Evolutionary conservation across 371 early-diverging fungal species (phyloP), one percentile per base, ranked within the genome.

Genomic region (Paramicrosporidium saccamoebae): DNA sequence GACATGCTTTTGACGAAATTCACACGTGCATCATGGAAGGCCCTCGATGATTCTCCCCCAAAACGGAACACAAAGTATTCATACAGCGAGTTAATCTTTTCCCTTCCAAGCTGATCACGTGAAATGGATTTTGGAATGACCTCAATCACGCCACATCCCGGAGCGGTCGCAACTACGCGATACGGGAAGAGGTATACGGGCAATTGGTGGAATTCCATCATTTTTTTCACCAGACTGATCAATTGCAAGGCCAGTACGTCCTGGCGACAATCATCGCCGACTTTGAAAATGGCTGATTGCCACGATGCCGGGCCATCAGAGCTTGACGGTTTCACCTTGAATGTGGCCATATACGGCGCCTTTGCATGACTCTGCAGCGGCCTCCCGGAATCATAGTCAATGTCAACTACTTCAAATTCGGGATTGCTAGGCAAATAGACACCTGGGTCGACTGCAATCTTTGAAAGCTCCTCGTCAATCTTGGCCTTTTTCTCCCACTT

Each of bases 281-380:
- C 90, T 52, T 97, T 97, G 58, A 97, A 96, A 31, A 97, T 96
- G 5, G 90, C 77, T 1, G 72, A 60, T 33, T 73, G 66, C n/a
- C n/a, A n/a, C n/a, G n/a, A n/a, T n/a, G n/a, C n/a, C n/a, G n/a
- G n/a, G n/a, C n/a, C n/a, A n/a, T n/a, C n/a, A n/a, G n/a, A n/a
- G n/a, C n/a, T n/a, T n/a, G n/a, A 32, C 10, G 48, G 50, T 37
- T 55, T 63, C 21, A 92, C 64, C 31, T 75, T 59, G 48, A 96
- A 96, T 1, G 95, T 81, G 2, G 92, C 96, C 90, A 97, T 79
- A 40, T 88, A 97, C 3, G 98, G 98, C 0, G 95, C 88, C 50
- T 97, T 97, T 24, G 97, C 96, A 37, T 94, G 94, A 30, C 67
- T 66, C 44, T 97, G 98, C 19, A 97, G 54, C 12, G 94, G 88